Percentiles rank a stretch among this genome's conserved stretches.
phyloP scores from a whole-genome alignment of 805 yeast genomes.

The Saccharomyces mikatae region DNA sequence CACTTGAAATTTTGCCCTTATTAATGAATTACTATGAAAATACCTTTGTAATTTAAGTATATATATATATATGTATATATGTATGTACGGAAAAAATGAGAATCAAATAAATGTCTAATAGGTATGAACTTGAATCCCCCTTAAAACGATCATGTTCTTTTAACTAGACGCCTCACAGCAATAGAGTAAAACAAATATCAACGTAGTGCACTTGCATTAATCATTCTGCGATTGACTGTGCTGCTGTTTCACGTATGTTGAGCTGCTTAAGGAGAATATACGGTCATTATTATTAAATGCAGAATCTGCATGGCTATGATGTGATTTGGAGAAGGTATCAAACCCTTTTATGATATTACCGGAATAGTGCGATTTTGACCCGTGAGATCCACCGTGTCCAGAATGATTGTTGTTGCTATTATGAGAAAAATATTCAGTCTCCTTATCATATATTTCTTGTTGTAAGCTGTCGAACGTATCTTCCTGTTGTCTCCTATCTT shows the following conservation, averaged over 20 bases:
- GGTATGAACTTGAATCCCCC: background rate
- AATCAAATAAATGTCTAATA: background rate
- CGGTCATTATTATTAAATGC: slow-evolving; percentile 66
- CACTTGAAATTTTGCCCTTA: background rate
- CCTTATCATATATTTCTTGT: slow-evolving; percentile 71
- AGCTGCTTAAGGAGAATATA: slow-evolving; percentile 68
- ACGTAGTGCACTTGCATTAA: background rate
- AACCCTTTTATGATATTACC: slow-evolving; percentile 88
- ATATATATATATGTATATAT: too few species aligned
- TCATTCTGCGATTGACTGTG: slow-evolving; percentile 1
- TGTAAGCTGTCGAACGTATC: slow-evolving; percentile 55
- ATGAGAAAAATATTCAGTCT: slow-evolving; percentile 68
- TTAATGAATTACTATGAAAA: background rate
- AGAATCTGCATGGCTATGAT: slow-evolving; percentile 17
- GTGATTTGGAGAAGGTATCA: slow-evolving; percentile 59
- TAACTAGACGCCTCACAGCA: background rate
- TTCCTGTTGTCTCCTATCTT: slow-evolving; percentile 57
- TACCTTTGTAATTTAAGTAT: background rate
- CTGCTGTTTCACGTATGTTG: slow-evolving; percentile 56
- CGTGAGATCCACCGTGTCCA: background rate
- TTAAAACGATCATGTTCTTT: background rate
- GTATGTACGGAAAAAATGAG: background rate
- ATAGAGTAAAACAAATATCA: background rate
- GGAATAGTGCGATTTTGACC: slow-evolving; percentile 3
- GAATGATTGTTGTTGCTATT: slow-evolving; percentile 37